Evolutionary conservation across 805 yeast species (phyloP).

Genomic region (Naumovozyma dairenensis): DNA sequence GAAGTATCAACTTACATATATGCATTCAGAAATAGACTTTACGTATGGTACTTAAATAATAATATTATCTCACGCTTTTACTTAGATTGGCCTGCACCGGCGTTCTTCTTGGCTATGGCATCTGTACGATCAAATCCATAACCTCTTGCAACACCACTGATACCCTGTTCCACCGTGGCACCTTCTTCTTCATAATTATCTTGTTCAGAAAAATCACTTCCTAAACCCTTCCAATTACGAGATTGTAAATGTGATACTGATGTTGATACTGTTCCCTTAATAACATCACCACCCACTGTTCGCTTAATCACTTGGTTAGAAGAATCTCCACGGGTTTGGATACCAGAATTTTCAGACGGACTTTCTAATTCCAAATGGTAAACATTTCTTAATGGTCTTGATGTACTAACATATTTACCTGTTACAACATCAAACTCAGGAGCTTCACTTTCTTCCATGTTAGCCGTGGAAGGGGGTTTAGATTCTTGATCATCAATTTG

Average conservation of each 20-base stretch:
- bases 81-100: no score
- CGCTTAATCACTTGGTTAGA: conserved; percentile 38
- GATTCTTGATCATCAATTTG: conserved; percentile 17
- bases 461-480: conserved; percentile 5
- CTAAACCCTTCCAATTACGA: conserved; percentile 82
- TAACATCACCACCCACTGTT: conserved; percentile 48
- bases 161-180: conserved; percentile 73
- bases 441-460: conserved; percentile 27
- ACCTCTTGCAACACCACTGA: conserved; percentile 83
- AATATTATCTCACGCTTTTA: no score
- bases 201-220: conserved; percentile 63
- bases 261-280: conserved; percentile 77
- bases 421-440: conserved; percentile 88
- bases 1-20: no score
- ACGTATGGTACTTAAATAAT: no score
- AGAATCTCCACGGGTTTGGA: conserved; percentile 14
- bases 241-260: conserved; percentile 69
- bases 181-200: conserved; percentile 45
- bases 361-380: conserved; percentile 55
- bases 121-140: conserved; percentile 39
- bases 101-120: conserved; percentile 3
- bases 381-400: conserved; percentile 65
- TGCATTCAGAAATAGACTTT: no score
- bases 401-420: conserved; percentile 57
- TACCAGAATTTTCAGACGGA: conserved; percentile 20